Percentiles rank a stretch among this genome's conserved stretches.
Conservation (phyloP, 345 rosid species). For the Arabidopsis thaliana region DNA sequence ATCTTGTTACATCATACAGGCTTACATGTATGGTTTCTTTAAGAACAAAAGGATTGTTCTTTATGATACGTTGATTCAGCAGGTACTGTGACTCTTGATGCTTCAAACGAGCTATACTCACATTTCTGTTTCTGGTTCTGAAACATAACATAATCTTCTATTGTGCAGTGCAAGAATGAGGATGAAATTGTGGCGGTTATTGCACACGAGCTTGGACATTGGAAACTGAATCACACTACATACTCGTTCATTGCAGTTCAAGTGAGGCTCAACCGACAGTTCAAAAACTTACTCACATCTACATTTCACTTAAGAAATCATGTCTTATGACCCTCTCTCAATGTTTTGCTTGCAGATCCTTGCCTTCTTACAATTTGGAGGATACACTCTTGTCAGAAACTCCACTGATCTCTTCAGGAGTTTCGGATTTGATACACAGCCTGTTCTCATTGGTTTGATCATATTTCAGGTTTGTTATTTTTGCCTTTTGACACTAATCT, state of each 20-base stretch:
- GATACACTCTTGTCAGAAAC: slow-evolving; percentile 97
- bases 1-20: slow-evolving; percentile 57
- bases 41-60: slow-evolving; percentile 99
- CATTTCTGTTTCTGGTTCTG: slow-evolving; percentile 5
- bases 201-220: slow-evolving; percentile 98
- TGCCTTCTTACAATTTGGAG: slow-evolving; percentile 91
- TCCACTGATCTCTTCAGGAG: slow-evolving; percentile 91
- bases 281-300: background rate
- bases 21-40: slow-evolving; percentile 98
- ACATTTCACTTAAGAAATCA: background rate
- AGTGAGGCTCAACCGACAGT: slow-evolving; percentile 48
- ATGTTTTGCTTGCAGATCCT: slow-evolving; percentile 64
- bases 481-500: slow-evolving; percentile 5
- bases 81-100: slow-evolving; percentile 53
- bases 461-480: slow-evolving; percentile 79
- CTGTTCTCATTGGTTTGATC: slow-evolving; percentile 91
- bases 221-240: slow-evolving; percentile 97
- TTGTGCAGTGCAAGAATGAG: slow-evolving; percentile 83
- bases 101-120: slow-evolving; percentile 11
- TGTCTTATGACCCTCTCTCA: background rate
- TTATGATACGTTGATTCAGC: slow-evolving; percentile 97
- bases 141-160: background rate
- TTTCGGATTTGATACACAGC: slow-evolving; percentile 96
- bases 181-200: slow-evolving; percentile 97
- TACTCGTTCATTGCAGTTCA: slow-evolving; percentile 91